Conservation (phyloP, 345 rosid species). For the Arabidopsis arenosa region DNA sequence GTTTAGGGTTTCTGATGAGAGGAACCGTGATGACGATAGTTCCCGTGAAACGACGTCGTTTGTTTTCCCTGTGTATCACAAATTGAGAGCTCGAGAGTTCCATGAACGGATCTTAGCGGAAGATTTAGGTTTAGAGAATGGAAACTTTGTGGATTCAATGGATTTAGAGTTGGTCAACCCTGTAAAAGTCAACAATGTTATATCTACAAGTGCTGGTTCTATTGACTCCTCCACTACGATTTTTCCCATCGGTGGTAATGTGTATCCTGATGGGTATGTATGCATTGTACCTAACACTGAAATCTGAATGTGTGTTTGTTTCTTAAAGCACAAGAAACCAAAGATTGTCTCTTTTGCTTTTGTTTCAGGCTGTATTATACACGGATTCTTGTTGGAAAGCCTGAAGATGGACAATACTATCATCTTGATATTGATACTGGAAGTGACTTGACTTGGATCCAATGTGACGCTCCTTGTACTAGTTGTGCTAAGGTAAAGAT, state of each 20-base stretch:
- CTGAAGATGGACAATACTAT: slow-evolving; percentile 61
- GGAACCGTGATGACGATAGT: slow-evolving; percentile 40
- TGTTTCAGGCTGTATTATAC: slow-evolving; percentile 75
- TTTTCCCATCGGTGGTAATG: slow-evolving; percentile 78
- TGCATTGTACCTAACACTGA: neutral
- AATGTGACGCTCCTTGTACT: slow-evolving; percentile 93
- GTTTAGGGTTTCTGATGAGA: slow-evolving; percentile 50
- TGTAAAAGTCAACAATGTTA: slow-evolving; percentile 43
- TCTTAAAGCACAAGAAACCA: slow-evolving; percentile 37
- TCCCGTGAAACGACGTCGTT: slow-evolving; percentile 53
- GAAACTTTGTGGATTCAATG: slow-evolving; percentile 40
- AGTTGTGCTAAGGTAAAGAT: slow-evolving; percentile 86
- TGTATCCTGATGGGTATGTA: slow-evolving; percentile 86
- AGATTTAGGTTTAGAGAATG: slow-evolving; percentile 50
- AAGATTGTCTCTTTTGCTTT: neutral
- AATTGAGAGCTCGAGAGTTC: slow-evolving; percentile 49
- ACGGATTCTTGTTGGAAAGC: slow-evolving; percentile 68
- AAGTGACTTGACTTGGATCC: slow-evolving; percentile 96
- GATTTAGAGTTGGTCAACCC: slow-evolving; percentile 45
- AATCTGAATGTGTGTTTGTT: slow-evolving; percentile 17
- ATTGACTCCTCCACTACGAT: slow-evolving; percentile 62
- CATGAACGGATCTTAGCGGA: slow-evolving; percentile 54
- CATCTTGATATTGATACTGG: slow-evolving; percentile 91
- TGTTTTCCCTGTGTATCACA: slow-evolving; percentile 74
- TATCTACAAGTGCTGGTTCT: slow-evolving; percentile 49